Evolutionary conservation across 2,329 filamentous ascomycete species (phyloP).

Genomic region (Colletotrichum theobromicola): DNA sequence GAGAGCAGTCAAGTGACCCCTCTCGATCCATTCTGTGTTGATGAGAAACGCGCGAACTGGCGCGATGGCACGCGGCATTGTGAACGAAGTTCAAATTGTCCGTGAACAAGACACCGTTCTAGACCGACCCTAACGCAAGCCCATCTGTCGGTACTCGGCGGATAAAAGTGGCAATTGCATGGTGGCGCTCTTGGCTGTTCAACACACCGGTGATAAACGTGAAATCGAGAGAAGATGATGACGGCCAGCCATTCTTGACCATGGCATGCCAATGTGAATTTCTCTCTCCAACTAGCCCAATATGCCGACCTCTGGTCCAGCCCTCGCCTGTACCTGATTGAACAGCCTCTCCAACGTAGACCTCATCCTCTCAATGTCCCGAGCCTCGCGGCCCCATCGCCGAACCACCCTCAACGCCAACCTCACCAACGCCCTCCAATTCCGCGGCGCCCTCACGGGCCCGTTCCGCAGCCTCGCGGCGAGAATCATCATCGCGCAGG

Average conservation of each 20-base stretch:
- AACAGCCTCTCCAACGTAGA: neutral
- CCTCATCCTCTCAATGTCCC: neutral
- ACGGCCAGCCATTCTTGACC: neutral
- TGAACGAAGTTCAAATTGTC: too few relatives aligned
- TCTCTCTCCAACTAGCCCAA: neutral
- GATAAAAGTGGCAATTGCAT: neutral
- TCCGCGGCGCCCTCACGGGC: neutral
- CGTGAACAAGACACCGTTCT: too few relatives aligned
- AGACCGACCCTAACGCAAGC: neutral
- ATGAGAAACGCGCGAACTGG: neutral
- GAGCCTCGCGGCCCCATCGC: neutral
- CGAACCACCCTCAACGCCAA: neutral
- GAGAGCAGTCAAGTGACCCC: neutral
- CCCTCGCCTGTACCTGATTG: neutral
- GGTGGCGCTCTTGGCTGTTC: neutral
- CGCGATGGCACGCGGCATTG: neutral
- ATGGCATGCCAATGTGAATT: neutral
- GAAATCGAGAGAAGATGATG: neutral
- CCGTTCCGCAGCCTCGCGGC: neutral
- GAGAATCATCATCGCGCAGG: constrained; percentile 4
- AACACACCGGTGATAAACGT: neutral
- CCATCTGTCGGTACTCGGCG: neutral
- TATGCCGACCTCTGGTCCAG: neutral
- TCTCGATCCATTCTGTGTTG: neutral
- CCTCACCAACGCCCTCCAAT: neutral